Base-by-base conservation (phyloP, 2,329 filamentous ascomycete genomes). In the Ascochyta koolunga region DNA sequence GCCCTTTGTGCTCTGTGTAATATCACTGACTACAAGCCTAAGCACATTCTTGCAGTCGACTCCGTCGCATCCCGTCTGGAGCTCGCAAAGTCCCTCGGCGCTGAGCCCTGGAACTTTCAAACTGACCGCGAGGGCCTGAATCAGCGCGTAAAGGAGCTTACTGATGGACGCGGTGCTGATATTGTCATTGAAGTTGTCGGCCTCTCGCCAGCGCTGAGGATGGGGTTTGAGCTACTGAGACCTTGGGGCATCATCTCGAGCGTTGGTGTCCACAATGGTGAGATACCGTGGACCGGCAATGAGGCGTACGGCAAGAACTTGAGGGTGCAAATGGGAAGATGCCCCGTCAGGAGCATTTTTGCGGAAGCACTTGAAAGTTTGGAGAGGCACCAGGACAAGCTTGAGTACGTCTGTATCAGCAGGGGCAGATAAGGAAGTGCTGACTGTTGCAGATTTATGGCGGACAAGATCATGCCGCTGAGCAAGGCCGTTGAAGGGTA, bases 1-100 rank as follows among this genome's bases (percentile, higher is more conserved):
- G 93, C 91, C 1, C 82, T 96, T 11, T 96, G 93, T 72, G 91
- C 92, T 15, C 78, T 96, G 52, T 82, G 93, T 57, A 89, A 90
- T 54, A 88, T 89, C 5, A 79, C 89, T n/a, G 86, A 91, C 66
- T 88, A 86, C 73, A 84, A 86, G 61, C 91, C 91, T 1, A 89
- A 87, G 71, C 82, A 90, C 67, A 75, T 96, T 2, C 86, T 96
- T 57, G 91, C 90, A 5, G 84, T 96, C 42, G 91, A 96, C 75
- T 87, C 88, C 8, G 85, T 96, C 7, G 85, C 88, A 2, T 87
- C 86, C 56, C 83, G 93, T 50, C 80, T 97, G 36, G 86, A 89
- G 46, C 80, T 90, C 36, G 93, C 92, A 21, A 83, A 80, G 70
- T 81, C 79, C 2, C 79, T 96, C 1, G 92, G 92, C 2, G 93